Base-by-base conservation (phyloP, 805 yeast species). In the Kazachstania bromeliacearum region DNA sequence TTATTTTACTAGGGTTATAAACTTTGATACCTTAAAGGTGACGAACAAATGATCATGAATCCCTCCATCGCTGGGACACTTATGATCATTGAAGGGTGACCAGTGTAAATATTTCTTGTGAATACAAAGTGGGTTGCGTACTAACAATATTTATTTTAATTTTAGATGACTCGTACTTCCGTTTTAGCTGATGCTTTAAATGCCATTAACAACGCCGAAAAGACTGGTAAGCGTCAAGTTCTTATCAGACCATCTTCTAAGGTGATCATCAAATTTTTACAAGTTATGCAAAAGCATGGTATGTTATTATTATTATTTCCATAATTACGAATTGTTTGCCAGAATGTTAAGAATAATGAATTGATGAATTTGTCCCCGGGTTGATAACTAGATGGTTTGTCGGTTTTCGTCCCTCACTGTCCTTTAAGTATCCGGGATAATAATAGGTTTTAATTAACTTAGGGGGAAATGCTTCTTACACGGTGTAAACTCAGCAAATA, bases 351-450 rank as follows among this genome's bases (percentile, higher is more conserved):
- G n/a, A 23, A 23, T 10, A 23, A 23, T 10, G 26, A 23, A 8
- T 16, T 7, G 28, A 10, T 6, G 34, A 14, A 6, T 32, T 22
- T 16, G 26, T 17, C 22, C 54, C 92, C 96, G 95, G 80, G 77
- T 79, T 84, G 94, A 87, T 88, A 87, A 88, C 96, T 88, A 87
- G 96, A 85, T 84, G 94, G 88, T 68, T 65, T 75, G 95, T 74
- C 83, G 80, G 83, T 40, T 16, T 34, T 27, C 66, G 81, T 87
- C 89, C 79, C 94, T 73, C 71, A 78, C 87, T 81, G 96, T 85
- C 95, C 78, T 88, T 85, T 87, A 87, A 85, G 75, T 80, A 78
- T 79, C 82, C 94, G 96, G 95, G 66, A 88, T 74, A 88, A 60
- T 59, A 58, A 67, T 46, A 37, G 33, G n/a, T n/a, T n/a, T n/a